Base-by-base conservation (phyloP, 1,284 basidiomycete species). In the Tetrapyrgos nigripes region DNA sequence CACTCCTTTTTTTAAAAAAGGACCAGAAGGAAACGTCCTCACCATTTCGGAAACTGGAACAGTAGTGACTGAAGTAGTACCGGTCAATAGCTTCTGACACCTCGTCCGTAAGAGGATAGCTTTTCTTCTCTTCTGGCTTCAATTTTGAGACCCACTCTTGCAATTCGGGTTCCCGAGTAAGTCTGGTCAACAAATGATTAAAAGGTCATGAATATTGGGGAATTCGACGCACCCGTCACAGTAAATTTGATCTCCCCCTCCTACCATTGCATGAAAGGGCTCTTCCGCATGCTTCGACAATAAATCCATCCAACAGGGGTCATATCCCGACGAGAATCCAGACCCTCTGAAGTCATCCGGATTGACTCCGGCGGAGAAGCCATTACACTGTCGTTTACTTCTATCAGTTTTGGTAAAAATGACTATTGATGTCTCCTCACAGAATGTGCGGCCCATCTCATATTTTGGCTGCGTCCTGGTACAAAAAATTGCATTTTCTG, bases 251-350 rank as follows among this genome's bases (percentile, higher is more conserved):
- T 94, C 92, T 6, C 93, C 93, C 27, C 94, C 94, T 21, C 94
- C 94, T 4, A 95, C 84, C 43, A 95, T 76, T 6, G 83, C 87
- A 70, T 98, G 97, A 73, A 94, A 97, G 0, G 96, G 95, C 60
- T 82, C 78, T 65, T 87, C 81, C 2, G 83, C 81, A 68, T 99
- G 97, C 65, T 92, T 88, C 44, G 83, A 77, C 28, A 99, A 83
- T 43, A 98, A 75, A 74, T 99, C 96, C 64, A 89, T 83, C 97
- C 97, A 99, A 9, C 98, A 87, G 10, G 93, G 94, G 72, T 96
- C 94, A 68, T 92, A 95, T 0, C 94, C 91, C 53, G 77, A 87
- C 61, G 83, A 84, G 71, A 87, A 93, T 0, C 91, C 86, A 24
- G 89, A 85, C 47, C 91, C 84, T 60, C 83, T 81, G 75, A 93